Evolutionary conservation across 2,329 filamentous ascomycete species (phyloP), one percentile per base, ranked within the genome.

Genomic region (Aspergillus tanneri): DNA sequence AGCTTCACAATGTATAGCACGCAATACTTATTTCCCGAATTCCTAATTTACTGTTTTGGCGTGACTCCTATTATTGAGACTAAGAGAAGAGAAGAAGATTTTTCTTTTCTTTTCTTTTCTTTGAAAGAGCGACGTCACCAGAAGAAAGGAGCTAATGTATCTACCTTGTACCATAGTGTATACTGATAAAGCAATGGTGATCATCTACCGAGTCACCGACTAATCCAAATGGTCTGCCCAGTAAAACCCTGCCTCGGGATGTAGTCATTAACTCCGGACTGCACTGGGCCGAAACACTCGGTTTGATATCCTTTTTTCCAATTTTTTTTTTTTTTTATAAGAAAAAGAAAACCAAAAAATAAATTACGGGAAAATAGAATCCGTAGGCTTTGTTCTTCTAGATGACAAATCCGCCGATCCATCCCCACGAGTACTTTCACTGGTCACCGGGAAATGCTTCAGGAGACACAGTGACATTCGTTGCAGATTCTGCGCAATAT

Each of bases 281-380:
- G 41, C 46, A 44, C 48, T 54, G 54, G 49, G 40, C 52, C 58
- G 54, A 55, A 48, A 35, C 27, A 34, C 35, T 53, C 48, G 39
- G 48, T 48, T 43, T 53, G 43, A 45, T 52, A 50, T 54, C 43
- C 49, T 49, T 16, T 1, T 18, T 11, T 34, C 9, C 5, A 11
- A 30, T 46, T 43, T 32, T 45, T 49, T 43, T 46, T 46, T 48
- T 32, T 52, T 43, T 43, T 43, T 47, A n/a, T n/a, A n/a, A n/a
- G n/a, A n/a, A n/a, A n/a, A n/a, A n/a, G n/a, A n/a, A n/a, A n/a
- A n/a, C n/a, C n/a, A n/a, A n/a, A n/a, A n/a, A n/a, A n/a, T n/a
- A n/a, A n/a, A n/a, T n/a, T 44, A 51, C 65, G 63, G 65, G 62
- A 67, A 67, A 66, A 67, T 62, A 64, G 56, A 66, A 67, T 66